Base-by-base conservation (phyloP, 805 yeast genomes). In the Candida hungchunana region DNA sequence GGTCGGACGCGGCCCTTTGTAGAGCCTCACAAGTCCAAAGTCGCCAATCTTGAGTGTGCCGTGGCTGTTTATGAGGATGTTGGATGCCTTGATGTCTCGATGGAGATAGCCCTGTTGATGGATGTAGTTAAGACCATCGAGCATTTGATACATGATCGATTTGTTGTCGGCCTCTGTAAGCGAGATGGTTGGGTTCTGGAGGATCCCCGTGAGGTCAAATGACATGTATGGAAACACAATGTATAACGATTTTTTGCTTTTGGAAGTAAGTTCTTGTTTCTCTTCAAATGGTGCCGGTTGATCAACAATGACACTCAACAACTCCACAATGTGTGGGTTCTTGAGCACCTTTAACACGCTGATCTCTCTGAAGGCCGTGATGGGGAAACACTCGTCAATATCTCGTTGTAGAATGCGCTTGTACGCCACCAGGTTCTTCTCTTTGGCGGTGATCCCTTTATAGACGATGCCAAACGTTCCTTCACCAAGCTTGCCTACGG, bases 31-130 rank as follows among this genome's bases (percentile, higher is more conserved):
- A 24, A 93, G 66, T 1, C 99, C 98, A 58, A 93, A 94, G 62
- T 93, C 99, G 2, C 96, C 98, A 31, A 93, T 76, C 53, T 90
- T 90, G 25, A 94, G 67, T 7, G 76, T 64, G 1, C 98, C 98
- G 34, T 69, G 63, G 34, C 69, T 73, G 51, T 83, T 89, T 7
- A 93, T 71, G 25, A 93, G 69, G 22, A 93, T 83, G 52, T 93
- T 93, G n/a, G 98, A 96, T 0, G 97, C 88, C 59, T 93, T 93
- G 40, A 93, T 85, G 55, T 93, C 99, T 39, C 99, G 71, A 58
- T 93, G 99, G 40, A 75, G 63, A 46, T 65, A 75, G 18, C 64
- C 60, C 25, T 67, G 63, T 9, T 63, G 60, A 55, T 93, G 99
- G 20, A 93, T 75, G 53, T 80, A 93, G 41, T 83, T 76, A 25